These are phyloP conservation scores for Hydnomerulius pinastri DNA, from an alignment of 768 basidiomycete genomes.

Conservation along the genomic window DNA sequence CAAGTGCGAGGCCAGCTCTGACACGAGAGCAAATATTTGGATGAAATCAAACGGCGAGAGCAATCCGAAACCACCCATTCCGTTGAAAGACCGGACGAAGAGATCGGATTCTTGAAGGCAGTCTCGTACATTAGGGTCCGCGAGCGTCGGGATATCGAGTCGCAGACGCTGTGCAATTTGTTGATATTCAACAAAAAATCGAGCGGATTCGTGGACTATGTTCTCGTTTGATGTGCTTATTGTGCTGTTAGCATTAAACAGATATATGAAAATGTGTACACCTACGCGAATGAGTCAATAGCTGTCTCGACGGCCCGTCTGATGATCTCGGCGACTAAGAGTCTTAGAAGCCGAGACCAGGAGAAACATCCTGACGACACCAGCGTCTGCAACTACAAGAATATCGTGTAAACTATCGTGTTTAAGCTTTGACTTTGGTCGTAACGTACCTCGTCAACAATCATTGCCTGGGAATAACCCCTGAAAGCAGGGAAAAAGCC, in stretches of 20 bases:
- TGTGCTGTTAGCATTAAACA: slow-evolving; percentile 5
- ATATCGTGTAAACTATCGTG: not conserved
- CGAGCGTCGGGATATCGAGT: slow-evolving; percentile 76
- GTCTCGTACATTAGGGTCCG: slow-evolving; percentile 72
- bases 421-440: slow-evolving; percentile 10
- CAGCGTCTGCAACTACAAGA: slow-evolving; percentile 61
- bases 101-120: slow-evolving; percentile 85
- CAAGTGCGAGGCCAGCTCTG: slow-evolving; percentile 74
- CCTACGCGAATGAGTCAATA: slow-evolving; percentile 76
- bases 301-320: slow-evolving; percentile 64
- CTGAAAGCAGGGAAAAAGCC: slow-evolving; percentile 81
- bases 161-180: slow-evolving; percentile 77
- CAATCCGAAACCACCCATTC: slow-evolving; percentile 71
- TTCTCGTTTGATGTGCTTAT: slow-evolving; percentile 67
- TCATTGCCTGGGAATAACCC: slow-evolving; percentile 84
- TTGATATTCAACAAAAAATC: slow-evolving; percentile 74
- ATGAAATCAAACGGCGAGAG: slow-evolving; percentile 81
- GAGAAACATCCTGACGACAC: slow-evolving; percentile 73
- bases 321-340: slow-evolving; percentile 62
- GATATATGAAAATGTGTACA: slow-evolving; percentile 21
- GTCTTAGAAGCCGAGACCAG: slow-evolving; percentile 61
- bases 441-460: slow-evolving; percentile 74
- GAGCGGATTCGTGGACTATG: slow-evolving; percentile 71
- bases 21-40: slow-evolving; percentile 67
- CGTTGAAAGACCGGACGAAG: slow-evolving; percentile 80